Evolutionary conservation across 768 basidiomycete species (phyloP), one percentile per base, ranked within the genome.

Genomic region (Nidula microcarpa): DNA sequence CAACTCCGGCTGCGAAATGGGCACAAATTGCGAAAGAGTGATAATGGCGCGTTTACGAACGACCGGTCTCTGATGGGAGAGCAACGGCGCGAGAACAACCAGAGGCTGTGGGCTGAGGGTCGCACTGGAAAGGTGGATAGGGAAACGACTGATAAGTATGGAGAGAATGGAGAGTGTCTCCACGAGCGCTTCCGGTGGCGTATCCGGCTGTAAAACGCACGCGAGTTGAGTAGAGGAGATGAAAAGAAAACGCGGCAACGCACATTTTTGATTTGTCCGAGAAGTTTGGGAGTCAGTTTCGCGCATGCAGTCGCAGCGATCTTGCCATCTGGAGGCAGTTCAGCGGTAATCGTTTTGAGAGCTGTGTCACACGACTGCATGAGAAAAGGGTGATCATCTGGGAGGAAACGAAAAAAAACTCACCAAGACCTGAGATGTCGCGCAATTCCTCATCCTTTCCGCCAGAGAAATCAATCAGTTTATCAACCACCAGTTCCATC

Each of bases 371-470:
- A 30, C 23, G 23, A 30, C 23, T 30, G 23, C 23, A 30, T 30
- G 23, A 30, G 23, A 30, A 30, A 4, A 30, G 23, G 23, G 3
- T 30, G 23, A 30, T 30, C 23, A 4, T 30, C 23, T 3, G 23
- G 23, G 23, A 30, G 23, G 23, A 36, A n/a, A 33, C 5, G 37
- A 16, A 41, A 1, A 8, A 17, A 41, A 41, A 57, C 79, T 53
- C 49, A 97, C 95, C 96, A 52, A 98, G 81, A 43, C 88, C 88
- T 7, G 95, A 93, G 51, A 99, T 94, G 73, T 98, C 95, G 54
- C 97, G 78, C 50, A 96, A 74, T 60, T 97, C 94, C 61, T 98
- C 95, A 51, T 98, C 94, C 64, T 89, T 85, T 18, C 89, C 87
- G 16, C 84, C 81, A 0, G 91, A 91, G 61, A 90, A 91, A 49